phyloP scores from a whole-genome alignment of 2,329 filamentous ascomycete genomes.

The Tolypocladium pustulatum region DNA sequence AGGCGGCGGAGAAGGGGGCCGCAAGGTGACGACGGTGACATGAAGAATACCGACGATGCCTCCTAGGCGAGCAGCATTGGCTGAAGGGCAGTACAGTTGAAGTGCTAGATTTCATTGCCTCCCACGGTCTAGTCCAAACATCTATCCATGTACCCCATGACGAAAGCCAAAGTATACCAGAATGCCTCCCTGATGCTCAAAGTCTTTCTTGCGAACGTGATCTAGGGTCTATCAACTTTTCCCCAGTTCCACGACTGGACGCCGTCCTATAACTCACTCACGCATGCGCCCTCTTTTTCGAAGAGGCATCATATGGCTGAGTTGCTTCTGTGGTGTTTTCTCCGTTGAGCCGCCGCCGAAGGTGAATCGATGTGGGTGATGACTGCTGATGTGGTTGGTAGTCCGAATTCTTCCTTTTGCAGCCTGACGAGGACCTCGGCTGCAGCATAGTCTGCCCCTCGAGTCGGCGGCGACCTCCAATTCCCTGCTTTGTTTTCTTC shows the following conservation, averaged over 20 bases:
- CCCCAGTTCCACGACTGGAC: not conserved
- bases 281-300: not conserved
- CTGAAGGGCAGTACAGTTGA: not conserved
- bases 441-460: not conserved
- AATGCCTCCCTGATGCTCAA: not conserved
- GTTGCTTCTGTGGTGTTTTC: not conserved
- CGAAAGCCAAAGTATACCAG: not conserved
- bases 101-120: not conserved
- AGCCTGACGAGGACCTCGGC: conserved; percentile 1
- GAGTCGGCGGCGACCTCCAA: not conserved
- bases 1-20: conserved; percentile 34
- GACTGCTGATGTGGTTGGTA: no score
- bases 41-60: conserved; percentile 3
- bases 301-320: not conserved
- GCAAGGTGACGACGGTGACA: not conserved
- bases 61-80: not conserved
- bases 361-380: not conserved
- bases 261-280: not conserved
- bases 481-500: not conserved
- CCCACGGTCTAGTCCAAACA: not conserved
- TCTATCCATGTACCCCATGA: not conserved
- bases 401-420: not conserved
- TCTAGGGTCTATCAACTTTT: not conserved
- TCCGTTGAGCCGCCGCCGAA: not conserved
- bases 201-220: not conserved